Evolutionary conservation across 208 protist genomes (phyloP).

Genomic region (Balamuthia mandrillaris): DNA sequence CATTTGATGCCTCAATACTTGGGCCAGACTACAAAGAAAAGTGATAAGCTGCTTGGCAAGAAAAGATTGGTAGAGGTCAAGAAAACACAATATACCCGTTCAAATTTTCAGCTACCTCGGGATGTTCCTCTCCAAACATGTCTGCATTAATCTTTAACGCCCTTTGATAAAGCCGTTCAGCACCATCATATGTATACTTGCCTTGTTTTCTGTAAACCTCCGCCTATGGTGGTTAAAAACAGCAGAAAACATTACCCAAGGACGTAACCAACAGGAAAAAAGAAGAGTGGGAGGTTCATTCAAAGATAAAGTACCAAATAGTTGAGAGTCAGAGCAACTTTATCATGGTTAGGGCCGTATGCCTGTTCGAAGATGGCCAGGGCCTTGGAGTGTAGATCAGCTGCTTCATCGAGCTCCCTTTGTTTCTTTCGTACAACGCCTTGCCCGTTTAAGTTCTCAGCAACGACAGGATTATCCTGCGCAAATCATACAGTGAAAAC

Average conservation of each 20-base stretch:
- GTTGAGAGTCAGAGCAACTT: slow-evolving; percentile 35
- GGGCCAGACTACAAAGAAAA: neutral
- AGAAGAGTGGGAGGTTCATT: neutral
- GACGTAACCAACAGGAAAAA: neutral
- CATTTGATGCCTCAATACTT: slow-evolving; percentile 36
- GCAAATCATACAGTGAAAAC: too few species aligned
- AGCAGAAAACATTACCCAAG: too few species aligned
- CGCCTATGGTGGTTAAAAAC: neutral
- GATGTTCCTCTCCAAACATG: slow-evolving; percentile 26
- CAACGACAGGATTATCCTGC: neutral
- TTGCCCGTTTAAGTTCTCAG: neutral
- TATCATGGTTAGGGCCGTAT: neutral
- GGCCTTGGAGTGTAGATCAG: neutral
- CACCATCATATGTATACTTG: slow-evolving; percentile 31
- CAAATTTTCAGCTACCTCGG: slow-evolving; percentile 20
- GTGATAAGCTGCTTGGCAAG: neutral
- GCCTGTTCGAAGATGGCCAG: slow-evolving; percentile 20
- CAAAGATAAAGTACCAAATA: neutral
- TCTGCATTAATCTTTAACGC: slow-evolving; percentile 9
- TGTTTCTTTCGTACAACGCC: neutral
- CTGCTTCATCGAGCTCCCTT: slow-evolving; percentile 17
- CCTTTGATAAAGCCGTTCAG: slow-evolving; percentile 1
- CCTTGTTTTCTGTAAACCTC: slow-evolving; percentile 27
- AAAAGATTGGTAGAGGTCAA: neutral
- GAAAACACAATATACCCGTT: neutral